A percentile compares a stretch with the other conserved stretches of the same genome.
These are phyloP conservation scores for Claviceps pazoutovae DNA, from an alignment of 2,329 filamentous ascomycete species.

Conservation along the genomic window DNA sequence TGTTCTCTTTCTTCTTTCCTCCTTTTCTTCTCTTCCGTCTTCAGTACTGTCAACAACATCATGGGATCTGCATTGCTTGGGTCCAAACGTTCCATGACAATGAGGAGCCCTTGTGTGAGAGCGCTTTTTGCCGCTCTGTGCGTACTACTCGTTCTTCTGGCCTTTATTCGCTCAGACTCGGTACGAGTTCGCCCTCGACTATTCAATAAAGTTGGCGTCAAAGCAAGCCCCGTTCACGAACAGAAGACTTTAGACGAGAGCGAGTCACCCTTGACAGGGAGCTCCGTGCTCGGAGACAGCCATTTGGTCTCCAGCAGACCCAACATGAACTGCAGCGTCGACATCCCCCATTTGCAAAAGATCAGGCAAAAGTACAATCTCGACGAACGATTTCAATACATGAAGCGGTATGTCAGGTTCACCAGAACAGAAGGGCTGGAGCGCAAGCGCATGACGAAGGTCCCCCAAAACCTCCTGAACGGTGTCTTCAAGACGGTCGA, in stretches of 20 bases:
- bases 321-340: constrained; percentile 35
- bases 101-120: constrained; percentile 34
- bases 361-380: constrained; percentile 34
- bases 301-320: constrained; percentile 12
- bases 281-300: constrained; percentile 7
- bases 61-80: constrained; percentile 26
- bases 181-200: constrained; percentile 28
- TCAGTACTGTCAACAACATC: not conserved
- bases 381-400: constrained; percentile 38
- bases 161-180: constrained; percentile 27
- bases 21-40: not conserved
- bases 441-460: constrained; percentile 36
- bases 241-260: constrained; percentile 17
- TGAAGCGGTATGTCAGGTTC: constrained; percentile 40
- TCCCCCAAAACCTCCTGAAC: constrained; percentile 33
- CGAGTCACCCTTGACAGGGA: constrained; percentile 8
- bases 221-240: constrained; percentile 14
- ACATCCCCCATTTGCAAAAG: constrained; percentile 30
- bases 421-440: constrained; percentile 31
- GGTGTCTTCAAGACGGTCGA: constrained; percentile 35
- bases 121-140: constrained; percentile 29
- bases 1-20: not conserved
- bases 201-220: constrained; percentile 19
- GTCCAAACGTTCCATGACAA: constrained; percentile 28
- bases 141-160: constrained; percentile 27